Evolutionary conservation across 306 rosid species (phyloP), one percentile per base, ranked within the genome.

Genomic region (Rosa persica): DNA sequence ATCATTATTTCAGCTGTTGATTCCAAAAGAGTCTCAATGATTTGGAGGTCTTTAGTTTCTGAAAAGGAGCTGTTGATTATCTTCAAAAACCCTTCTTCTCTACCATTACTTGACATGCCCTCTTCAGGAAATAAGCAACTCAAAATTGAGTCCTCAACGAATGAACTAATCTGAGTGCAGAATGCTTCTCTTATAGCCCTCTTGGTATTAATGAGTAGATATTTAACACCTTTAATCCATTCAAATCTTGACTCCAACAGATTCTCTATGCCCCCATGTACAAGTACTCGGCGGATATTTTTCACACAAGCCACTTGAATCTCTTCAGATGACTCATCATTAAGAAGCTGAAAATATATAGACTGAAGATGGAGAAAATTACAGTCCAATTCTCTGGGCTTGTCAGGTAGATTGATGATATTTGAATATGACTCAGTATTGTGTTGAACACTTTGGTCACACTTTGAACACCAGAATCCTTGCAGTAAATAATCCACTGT

Each of bases 391-490:
- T 84, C 85, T 66, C 36, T 81, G 60, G 75, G 76, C 40, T 55
- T 75, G 74, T 79, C 86, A 48, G 82, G 85, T 61, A 42, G 89
- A 48, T 8, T 25, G 62, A 83, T 78, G 72, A 86, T 78, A 42
- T 72, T 82, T 82, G 86, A 85, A 82, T 69, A 82, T 62, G 76
- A 65, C 54, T 81, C 78, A 23, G 57, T 76, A 75, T 80, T 84
- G 75, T 67, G 74, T 68, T 65, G 80, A 70, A 83, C 67, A 62
- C 74, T 85, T 80, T 55, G 76, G 75, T 92, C 95, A 74, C 98
- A 95, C 83, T 91, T 91, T 42, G 96, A 90, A 90, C 98, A 95
- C 89, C 86, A 86, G 87, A 95, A 90, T 71, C 95, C 93, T 85
- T 87, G 95, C 83, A 86, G 82, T 75, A 92, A 76, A 85, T 70